These are phyloP conservation scores for Houttuynia cordata DNA, from an alignment of 164 flowering plant genomes.

Conservation along the genomic window DNA sequence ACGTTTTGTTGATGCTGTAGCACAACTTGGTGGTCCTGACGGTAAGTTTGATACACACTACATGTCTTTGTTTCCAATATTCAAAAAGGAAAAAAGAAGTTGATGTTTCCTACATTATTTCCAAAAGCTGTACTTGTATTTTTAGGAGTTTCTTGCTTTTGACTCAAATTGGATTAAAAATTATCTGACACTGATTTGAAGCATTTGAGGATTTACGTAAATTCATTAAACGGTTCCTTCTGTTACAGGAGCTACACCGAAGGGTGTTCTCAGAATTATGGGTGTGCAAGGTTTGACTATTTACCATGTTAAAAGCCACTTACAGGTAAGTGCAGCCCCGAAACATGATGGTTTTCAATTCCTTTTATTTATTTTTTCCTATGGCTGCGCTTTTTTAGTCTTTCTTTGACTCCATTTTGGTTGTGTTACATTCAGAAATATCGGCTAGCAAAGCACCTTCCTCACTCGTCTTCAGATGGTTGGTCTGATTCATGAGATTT, in stretches of 20 bases:
- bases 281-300: slow-evolving; percentile 89
- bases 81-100: neutral
- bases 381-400: neutral
- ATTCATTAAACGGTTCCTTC: neutral
- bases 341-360: neutral
- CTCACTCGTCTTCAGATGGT: slow-evolving; percentile 88
- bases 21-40: slow-evolving; percentile 95
- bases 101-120: neutral
- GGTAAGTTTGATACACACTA: slow-evolving; percentile 31
- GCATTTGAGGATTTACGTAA: neutral
- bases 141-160: neutral
- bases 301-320: slow-evolving; percentile 96
- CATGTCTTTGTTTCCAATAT: neutral
- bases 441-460: slow-evolving; percentile 89
- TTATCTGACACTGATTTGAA: neutral
- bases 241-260: slow-evolving; percentile 83
- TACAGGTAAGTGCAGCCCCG: slow-evolving; percentile 49
- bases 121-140: neutral
- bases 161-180: neutral
- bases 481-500: slow-evolving; percentile 7
- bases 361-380: neutral
- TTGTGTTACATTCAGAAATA: slow-evolving; percentile 58
- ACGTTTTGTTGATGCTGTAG: slow-evolving; percentile 89
- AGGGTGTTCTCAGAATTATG: slow-evolving; percentile 94
- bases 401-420: neutral